Evolutionary conservation across 306 rosid genomes (phyloP), one percentile per base, ranked within the genome.

Genomic region (Gastrolobium bilobum): DNA sequence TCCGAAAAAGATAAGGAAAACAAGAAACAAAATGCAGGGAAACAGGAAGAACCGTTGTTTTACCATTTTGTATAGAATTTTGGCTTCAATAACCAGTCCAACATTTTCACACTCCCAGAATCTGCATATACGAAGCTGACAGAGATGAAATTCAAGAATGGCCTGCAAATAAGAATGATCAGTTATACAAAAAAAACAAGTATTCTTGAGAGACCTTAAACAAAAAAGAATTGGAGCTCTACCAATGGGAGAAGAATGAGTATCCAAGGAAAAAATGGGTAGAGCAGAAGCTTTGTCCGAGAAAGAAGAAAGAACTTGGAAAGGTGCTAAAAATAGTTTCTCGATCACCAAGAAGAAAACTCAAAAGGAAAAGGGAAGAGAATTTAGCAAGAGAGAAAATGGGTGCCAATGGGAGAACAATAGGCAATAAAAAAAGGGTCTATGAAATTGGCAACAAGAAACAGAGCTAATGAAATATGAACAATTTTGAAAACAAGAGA

Each of bases 41-140:
- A 15, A 3, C 33, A 59, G 35, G 26, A 20, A 73, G 10, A 81
- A 62, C 0, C 35, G 38, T 47, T 8, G 76, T 14, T 26, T 31
- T 80, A 91, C 98, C 98, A 84, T 84, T 88, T 93, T 5, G 81
- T 14, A 84, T 83, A 57, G 62, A 83, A 83, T 61, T 83, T 93
- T 0, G 92, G 87, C 81, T 82, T 93, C 52, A 88, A 66, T 4
- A 91, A 67, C 13, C 75, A 62, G 20, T 85, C 86, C 34, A 93
- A 84, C 98, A 93, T 93, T 60, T 81, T 88, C 31, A 38, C 14
- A 7, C 56, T 13, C 63, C 4, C 53, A 42, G 68, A 50, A 39
- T 4, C 57, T 5, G 47, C 31, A 30, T 9, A 35, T 50, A 5
- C 4, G 8, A 54, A 63, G 52, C n/a, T 31, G 51, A 0, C 1